These are phyloP conservation scores for Carallia brachiata DNA, from an alignment of 345 rosid species.

Conservation along the genomic window DNA sequence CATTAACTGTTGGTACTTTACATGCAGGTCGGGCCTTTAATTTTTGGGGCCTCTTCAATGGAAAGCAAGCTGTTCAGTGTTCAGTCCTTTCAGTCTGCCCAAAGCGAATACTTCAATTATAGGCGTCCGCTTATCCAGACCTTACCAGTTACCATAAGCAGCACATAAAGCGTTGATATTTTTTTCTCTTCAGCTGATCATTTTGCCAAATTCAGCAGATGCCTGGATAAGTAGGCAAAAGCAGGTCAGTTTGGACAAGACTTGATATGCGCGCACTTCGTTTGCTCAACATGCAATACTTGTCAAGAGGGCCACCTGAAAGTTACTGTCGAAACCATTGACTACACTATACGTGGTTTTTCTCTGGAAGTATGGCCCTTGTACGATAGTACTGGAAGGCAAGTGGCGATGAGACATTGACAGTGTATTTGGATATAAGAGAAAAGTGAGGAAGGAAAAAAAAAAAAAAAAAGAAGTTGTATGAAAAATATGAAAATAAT, in stretches of 20 bases:
- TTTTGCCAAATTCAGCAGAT: not conserved
- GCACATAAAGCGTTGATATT: not conserved
- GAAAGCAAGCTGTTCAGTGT: not conserved
- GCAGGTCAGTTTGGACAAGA: not conserved
- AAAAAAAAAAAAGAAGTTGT: too few relatives aligned
- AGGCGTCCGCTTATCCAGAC: not conserved
- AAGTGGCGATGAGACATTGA: too few relatives aligned
- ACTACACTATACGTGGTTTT: not conserved
- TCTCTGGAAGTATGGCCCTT: not conserved
- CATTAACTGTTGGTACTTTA: too few relatives aligned
- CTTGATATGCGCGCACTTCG: not conserved
- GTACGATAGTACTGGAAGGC: not conserved
- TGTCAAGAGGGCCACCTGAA: not conserved
- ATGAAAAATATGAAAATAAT: too few relatives aligned
- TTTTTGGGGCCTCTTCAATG: too few relatives aligned
- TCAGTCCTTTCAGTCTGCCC: not conserved
- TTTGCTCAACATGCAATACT: not conserved
- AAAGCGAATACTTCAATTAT: not conserved
- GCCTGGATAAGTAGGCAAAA: not conserved
- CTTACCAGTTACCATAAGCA: not conserved
- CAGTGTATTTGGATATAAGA: too few relatives aligned
- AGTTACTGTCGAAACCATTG: not conserved
- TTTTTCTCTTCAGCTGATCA: not conserved
- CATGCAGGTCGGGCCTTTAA: too few relatives aligned
- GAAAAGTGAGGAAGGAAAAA: too few relatives aligned